Conservation (phyloP, 805 yeast species). For the Wickerhamomyces queroliae region DNA sequence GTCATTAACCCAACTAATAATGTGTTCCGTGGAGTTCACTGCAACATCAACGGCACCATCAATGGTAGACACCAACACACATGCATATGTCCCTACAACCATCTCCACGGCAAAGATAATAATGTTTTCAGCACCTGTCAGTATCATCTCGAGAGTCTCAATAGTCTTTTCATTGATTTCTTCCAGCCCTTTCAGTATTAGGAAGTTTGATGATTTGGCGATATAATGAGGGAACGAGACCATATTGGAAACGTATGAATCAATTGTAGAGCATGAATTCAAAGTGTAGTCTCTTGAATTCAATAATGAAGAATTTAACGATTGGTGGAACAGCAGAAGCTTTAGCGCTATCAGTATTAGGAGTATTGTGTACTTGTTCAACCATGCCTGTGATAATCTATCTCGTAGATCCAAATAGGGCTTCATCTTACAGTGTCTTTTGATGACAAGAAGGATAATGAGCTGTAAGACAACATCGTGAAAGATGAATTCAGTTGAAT, state of each 20-base stretch:
- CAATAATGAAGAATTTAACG: conserved; percentile 38
- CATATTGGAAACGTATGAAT: conserved; percentile 27
- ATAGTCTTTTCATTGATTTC: conserved; percentile 42
- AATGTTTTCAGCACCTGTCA: conserved; percentile 54
- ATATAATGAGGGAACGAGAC: conserved; percentile 52
- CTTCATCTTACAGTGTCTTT: neutral
- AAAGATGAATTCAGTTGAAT: neutral
- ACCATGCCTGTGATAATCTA: conserved; percentile 55
- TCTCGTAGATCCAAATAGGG: conserved; percentile 46
- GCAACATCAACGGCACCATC: conserved; percentile 71
- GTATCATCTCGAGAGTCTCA: conserved; percentile 35
- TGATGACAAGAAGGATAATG: neutral
- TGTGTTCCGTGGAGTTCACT: conserved; percentile 60
- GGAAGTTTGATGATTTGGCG: conserved; percentile 45
- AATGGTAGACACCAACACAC: conserved; percentile 69
- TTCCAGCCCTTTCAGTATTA: conserved; percentile 42
- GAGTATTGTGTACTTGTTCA: conserved; percentile 58
- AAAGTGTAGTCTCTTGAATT: conserved; percentile 33
- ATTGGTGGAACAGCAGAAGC: conserved; percentile 46
- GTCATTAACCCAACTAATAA: conserved; percentile 55
- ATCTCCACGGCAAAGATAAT: conserved; percentile 63
- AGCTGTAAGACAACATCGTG: neutral
- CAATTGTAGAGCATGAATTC: conserved; percentile 41
- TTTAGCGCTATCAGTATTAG: conserved; percentile 54
- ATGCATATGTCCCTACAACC: conserved; percentile 81